These are phyloP conservation scores for Phytophthora hibernalis DNA, from an alignment of 352 stramenopile genomes.

Conservation along the genomic window DNA sequence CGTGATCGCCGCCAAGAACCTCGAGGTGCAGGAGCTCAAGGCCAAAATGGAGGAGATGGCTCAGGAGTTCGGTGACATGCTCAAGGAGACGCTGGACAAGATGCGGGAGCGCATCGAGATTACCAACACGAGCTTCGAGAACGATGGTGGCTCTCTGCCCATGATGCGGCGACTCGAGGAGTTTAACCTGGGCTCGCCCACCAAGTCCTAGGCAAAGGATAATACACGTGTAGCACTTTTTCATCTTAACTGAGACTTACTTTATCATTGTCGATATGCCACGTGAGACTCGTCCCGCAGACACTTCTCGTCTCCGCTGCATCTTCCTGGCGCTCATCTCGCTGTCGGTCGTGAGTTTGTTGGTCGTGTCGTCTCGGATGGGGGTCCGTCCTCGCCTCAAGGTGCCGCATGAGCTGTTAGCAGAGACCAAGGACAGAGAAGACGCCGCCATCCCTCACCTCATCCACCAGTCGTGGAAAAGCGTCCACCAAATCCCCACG, in stretches of 20 bases:
- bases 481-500: slow-evolving; percentile 40
- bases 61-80: slow-evolving; percentile 94
- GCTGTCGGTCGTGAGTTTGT: slow-evolving; percentile 24
- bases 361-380: slow-evolving; percentile 24
- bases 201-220: slow-evolving; percentile 46
- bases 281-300: too few relatives aligned
- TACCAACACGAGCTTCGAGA: slow-evolving; percentile 91
- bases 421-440: not conserved
- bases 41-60: slow-evolving; percentile 96
- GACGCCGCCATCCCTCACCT: slow-evolving; percentile 44
- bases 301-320: slow-evolving; percentile 14
- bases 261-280: not conserved
- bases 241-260: too few relatives aligned
- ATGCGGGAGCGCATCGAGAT: slow-evolving; percentile 96
- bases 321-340: slow-evolving; percentile 34
- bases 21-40: slow-evolving; percentile 91
- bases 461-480: slow-evolving; percentile 73
- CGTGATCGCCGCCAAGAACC: slow-evolving; percentile 89
- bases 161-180: slow-evolving; percentile 89
- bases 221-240: not conserved
- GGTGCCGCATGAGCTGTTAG: not conserved
- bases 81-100: slow-evolving; percentile 95
- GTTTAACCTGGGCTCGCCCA: slow-evolving; percentile 79
- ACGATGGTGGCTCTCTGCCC: slow-evolving; percentile 66
- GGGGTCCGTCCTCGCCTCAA: slow-evolving; percentile 3